phyloP scores from a whole-genome alignment of 1,284 basidiomycete genomes.

The Tilletiopsis washingtonensis region DNA sequence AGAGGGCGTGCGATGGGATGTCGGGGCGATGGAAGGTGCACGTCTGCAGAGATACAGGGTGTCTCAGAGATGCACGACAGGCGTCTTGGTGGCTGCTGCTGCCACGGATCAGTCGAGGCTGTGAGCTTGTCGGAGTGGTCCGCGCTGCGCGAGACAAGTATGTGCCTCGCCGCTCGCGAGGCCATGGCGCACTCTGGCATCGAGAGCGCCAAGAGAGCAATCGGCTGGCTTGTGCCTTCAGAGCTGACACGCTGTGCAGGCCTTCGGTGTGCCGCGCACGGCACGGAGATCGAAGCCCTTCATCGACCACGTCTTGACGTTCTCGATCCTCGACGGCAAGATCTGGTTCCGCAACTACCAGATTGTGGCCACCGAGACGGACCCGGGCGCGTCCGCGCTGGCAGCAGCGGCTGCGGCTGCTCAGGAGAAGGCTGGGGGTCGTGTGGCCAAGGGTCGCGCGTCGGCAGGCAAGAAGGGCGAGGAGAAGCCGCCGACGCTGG shows the following conservation, averaged over 20 bases:
- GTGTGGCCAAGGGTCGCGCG: conserved; percentile 15
- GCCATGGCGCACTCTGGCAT: no score
- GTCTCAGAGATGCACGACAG: no score
- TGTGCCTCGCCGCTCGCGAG: no score
- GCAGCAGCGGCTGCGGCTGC: conserved; percentile 53
- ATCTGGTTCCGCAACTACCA: conserved; percentile 99
- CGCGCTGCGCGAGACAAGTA: no score
- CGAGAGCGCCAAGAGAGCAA: no score
- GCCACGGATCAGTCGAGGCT: no score
- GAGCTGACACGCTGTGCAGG: not conserved
- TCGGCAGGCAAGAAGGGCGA: conserved; percentile 3
- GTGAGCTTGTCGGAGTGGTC: no score
- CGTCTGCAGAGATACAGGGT: no score
- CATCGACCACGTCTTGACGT: conserved; percentile 92
- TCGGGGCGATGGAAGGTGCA: not conserved
- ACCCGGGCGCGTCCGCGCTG: conserved; percentile 51
- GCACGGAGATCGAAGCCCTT: conserved; percentile 92
- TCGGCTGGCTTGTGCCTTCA: not conserved
- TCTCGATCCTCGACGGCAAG: conserved; percentile 89
- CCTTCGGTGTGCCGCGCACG: conserved; percentile 79
- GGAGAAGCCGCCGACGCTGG: conserved; percentile 34
- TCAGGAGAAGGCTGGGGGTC: no score
- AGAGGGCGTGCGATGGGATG: not conserved
- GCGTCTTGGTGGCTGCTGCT: no score
- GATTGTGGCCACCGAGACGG: conserved; percentile 53